Percentiles rank a stretch among this genome's conserved stretches.
Evolutionary conservation across 306 rosid genomes (phyloP).

Genomic region (Gleditsia sinensis): DNA sequence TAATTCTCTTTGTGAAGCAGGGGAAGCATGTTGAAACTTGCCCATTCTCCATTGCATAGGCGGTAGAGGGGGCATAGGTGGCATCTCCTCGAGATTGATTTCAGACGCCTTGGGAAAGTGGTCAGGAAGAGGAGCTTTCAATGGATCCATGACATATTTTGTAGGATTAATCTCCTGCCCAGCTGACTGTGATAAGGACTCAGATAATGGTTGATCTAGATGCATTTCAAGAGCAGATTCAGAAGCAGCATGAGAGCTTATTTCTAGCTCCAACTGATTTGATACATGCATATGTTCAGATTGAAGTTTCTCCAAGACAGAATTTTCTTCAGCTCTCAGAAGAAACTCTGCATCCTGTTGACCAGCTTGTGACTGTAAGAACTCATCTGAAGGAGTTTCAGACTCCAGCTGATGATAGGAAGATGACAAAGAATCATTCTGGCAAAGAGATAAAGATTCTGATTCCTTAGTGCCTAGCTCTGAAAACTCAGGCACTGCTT

Average conservation of each 20-base stretch:
- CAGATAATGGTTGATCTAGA: slow-evolving; percentile 43
- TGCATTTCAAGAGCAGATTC: slow-evolving; percentile 37
- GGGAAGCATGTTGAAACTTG: slow-evolving; percentile 54
- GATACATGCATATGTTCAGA: slow-evolving; percentile 39
- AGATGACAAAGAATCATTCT: slow-evolving; percentile 38
- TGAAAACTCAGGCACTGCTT: slow-evolving; percentile 38
- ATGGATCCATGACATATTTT: slow-evolving; percentile 44
- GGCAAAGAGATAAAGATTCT: slow-evolving; percentile 39
- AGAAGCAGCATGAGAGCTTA: slow-evolving; percentile 34
- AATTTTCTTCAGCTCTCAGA: slow-evolving; percentile 40
- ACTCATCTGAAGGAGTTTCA: slow-evolving; percentile 41
- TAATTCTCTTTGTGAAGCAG: slow-evolving; percentile 37
- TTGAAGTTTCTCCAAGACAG: slow-evolving; percentile 44
- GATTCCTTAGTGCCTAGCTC: slow-evolving; percentile 37
- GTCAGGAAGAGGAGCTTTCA: slow-evolving; percentile 45
- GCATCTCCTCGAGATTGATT: slow-evolving; percentile 63
- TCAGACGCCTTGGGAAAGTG: slow-evolving; percentile 48
- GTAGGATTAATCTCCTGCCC: slow-evolving; percentile 39
- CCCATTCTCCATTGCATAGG: slow-evolving; percentile 99
- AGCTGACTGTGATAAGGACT: slow-evolving; percentile 45
- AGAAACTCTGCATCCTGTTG: slow-evolving; percentile 39
- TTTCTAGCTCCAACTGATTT: slow-evolving; percentile 40
- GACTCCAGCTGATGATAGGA: slow-evolving; percentile 38
- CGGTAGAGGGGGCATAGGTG: slow-evolving; percentile 98
- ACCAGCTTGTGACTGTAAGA: slow-evolving; percentile 43